Base-by-base conservation (phyloP, 2,329 filamentous ascomycete genomes). In the Lasiodiplodia hormozganensis region DNA sequence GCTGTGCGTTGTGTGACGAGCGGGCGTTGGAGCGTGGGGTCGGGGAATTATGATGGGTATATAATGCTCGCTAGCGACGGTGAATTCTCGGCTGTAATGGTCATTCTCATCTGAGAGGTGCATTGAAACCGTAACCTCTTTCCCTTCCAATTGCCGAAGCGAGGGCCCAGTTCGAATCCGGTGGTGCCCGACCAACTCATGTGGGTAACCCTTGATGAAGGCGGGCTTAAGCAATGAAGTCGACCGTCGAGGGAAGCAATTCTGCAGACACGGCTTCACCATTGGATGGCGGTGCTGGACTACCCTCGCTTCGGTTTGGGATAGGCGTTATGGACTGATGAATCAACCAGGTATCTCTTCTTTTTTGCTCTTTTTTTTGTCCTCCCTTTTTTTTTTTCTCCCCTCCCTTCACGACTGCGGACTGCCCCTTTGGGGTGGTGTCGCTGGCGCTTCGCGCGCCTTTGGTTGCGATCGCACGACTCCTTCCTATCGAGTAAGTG, bases 231-330 rank as follows among this genome's bases (percentile, higher is more conserved):
- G 78, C 78, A 79, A 80, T 80, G 78, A 78, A 76, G 74, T 73
- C 77, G 77, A 80, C 65, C 71, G 77, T 77, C 73, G 75, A 80
- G 78, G 78, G 78, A 80, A 80, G 78, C 73, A 79, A 79, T 80
- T 79, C 77, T 77, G 78, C 77, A 80, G 74, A 78, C 77, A 68
- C 72, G 77, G 71, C 73, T 79, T 78, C 77, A 80, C 77, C 76
- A 78, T 76, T 74, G 77, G 77, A 77, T 75, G 78, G 78, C 78
- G 78, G 76, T 72, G 76, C 76, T 78, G 78, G 78, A 80, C 70
- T 79, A 79, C 78, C 78, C 74, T 70, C 74, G 73, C 72, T 73
- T 67, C 69, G 77, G 77, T 80, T 78, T 58, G 76, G 75, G 73
- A 74, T 73, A 72, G 67, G 70, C 69, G 71, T 73, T 74, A 72